phyloP scores from a whole-genome alignment of 345 rosid species.

The Passiflora organensis region DNA sequence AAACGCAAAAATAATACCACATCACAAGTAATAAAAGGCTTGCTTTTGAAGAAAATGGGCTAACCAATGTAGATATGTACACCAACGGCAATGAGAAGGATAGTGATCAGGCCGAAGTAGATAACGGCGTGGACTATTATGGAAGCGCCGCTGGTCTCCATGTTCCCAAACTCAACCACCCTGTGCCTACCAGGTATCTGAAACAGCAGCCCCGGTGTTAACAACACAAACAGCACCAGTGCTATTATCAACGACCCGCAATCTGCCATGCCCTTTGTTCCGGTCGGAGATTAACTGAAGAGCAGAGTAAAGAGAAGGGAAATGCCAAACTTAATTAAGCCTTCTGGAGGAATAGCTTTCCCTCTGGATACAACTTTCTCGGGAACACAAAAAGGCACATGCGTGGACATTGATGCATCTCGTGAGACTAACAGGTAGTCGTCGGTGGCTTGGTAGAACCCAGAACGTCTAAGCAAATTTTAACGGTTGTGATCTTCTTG shows the following conservation, averaged over 20 bases:
- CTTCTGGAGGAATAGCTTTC: no score
- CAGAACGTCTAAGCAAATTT: neutral
- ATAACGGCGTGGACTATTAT: constrained; percentile 46
- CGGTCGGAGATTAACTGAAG: neutral
- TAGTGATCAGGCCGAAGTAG: constrained; percentile 50
- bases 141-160: constrained; percentile 52
- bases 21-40: no score
- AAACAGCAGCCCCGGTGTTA: constrained; percentile 46
- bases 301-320: neutral
- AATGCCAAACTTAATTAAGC: no score
- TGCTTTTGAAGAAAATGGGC: neutral
- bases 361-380: no score
- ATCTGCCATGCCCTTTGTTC: constrained; percentile 35
- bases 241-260: constrained; percentile 55
- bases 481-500: constrained; percentile 1
- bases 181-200: constrained; percentile 45
- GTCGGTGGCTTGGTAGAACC: no score
- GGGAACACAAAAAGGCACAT: neutral
- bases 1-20: no score
- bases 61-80: constrained; percentile 44
- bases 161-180: constrained; percentile 49
- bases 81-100: constrained; percentile 48
- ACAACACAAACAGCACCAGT: constrained; percentile 46
- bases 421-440: constrained; percentile 4
- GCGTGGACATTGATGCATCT: constrained; percentile 11